Conservation (phyloP, 345 rosid species). For the Eucalyptus coolabah region DNA sequence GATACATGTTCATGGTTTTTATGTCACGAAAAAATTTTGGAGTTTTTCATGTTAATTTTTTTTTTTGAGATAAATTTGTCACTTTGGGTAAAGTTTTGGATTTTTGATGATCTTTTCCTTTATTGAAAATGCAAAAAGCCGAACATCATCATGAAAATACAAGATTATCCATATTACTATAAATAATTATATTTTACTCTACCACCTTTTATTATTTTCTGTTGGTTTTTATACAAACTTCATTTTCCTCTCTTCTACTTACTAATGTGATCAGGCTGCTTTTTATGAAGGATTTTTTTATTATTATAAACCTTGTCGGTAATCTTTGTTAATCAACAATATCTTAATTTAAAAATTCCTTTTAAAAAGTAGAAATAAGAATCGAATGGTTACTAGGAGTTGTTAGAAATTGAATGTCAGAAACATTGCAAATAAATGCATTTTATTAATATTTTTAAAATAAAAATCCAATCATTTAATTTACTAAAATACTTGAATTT, state of each 20-base stretch:
- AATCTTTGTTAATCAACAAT: not conserved
- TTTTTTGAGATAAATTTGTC: too few species aligned
- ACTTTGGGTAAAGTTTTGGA: accelerated
- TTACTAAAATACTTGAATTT: not conserved
- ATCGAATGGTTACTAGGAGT: not conserved
- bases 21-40: too few species aligned
- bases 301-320: not conserved
- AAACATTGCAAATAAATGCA: not conserved
- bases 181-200: too few species aligned
- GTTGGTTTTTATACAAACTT: not conserved
- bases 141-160: not conserved
- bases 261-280: not conserved
- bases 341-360: not conserved
- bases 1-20: accelerated
- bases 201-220: too few species aligned
- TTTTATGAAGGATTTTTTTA: not conserved
- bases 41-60: too few species aligned
- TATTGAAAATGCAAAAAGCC: not conserved
- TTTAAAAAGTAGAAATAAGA: not conserved
- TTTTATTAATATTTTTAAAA: too few species aligned
- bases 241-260: not conserved
- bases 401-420: not conserved
- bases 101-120: too few species aligned
- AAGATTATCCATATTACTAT: too few species aligned
- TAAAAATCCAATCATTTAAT: not conserved